phyloP scores from a whole-genome alignment of 23 red algal genomes.

The Gracilaria caudata region DNA sequence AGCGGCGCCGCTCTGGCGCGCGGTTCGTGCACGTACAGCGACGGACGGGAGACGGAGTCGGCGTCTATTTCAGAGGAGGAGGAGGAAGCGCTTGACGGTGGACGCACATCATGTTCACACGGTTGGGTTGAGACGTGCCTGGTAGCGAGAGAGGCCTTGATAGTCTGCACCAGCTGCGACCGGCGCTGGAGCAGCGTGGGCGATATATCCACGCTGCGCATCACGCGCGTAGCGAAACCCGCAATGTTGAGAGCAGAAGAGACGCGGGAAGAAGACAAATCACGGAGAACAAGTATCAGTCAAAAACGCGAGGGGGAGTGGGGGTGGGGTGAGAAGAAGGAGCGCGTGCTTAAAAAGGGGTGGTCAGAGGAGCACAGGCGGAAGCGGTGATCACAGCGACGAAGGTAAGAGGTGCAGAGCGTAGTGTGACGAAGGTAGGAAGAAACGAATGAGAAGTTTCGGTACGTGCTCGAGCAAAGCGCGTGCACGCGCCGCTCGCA shows the following conservation, averaged over 20 bases:
- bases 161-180: neutral
- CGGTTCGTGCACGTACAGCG: slow-evolving; percentile 53
- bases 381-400: neutral
- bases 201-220: slow-evolving; percentile 5
- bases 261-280: neutral
- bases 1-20: slow-evolving; percentile 45
- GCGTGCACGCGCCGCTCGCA: neutral
- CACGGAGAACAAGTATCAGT: neutral
- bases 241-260: neutral
- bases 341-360: no score
- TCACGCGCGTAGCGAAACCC: neutral
- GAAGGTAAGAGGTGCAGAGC: neutral
- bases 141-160: neutral
- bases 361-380: neutral
- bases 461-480: neutral
- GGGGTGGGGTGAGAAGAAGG: neutral
- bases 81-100: slow-evolving; percentile 24
- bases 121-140: neutral
- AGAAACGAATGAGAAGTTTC: neutral
- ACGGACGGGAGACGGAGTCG: slow-evolving; percentile 37
- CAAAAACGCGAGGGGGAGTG: neutral
- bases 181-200: neutral
- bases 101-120: neutral
- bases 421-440: neutral
- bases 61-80: slow-evolving; percentile 41